phyloP scores from a whole-genome alignment of 768 basidiomycete species.

The Xerocomus potaroensis region DNA sequence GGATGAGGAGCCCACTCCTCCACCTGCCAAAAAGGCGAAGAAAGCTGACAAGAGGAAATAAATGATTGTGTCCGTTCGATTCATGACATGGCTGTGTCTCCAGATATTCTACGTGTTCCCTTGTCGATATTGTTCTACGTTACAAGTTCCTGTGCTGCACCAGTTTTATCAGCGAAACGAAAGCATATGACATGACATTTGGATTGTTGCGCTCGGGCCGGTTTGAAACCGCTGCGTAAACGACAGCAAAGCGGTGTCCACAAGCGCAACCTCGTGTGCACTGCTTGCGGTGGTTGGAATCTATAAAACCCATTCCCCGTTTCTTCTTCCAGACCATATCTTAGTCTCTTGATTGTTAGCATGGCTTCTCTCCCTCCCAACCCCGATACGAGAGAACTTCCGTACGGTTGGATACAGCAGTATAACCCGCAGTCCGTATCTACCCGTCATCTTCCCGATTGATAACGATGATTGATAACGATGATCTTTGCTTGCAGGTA shows the following conservation, averaged over 20 bases:
- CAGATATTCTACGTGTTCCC: slow-evolving; percentile 23
- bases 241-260: slow-evolving; percentile 32
- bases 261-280: slow-evolving; percentile 18
- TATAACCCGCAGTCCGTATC: slow-evolving; percentile 60
- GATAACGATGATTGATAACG: slow-evolving; percentile 27
- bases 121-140: slow-evolving; percentile 28
- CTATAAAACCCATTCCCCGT: slow-evolving; percentile 22
- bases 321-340: slow-evolving; percentile 21
- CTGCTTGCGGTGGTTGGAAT: slow-evolving; percentile 10
- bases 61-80: slow-evolving; percentile 8
- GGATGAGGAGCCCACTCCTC: slow-evolving; percentile 26
- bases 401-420: slow-evolving; percentile 64
- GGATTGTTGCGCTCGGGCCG: slow-evolving; percentile 13
- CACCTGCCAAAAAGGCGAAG: slow-evolving; percentile 28
- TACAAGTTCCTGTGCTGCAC: slow-evolving; percentile 8
- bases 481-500: slow-evolving; percentile 47
- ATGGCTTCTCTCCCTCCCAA: slow-evolving; percentile 45
- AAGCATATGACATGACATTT: neutral
- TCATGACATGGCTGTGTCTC: slow-evolving; percentile 8
- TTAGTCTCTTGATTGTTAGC: slow-evolving; percentile 14
- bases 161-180: too few relatives aligned
- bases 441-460: slow-evolving; percentile 12
- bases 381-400: slow-evolving; percentile 59
- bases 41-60: slow-evolving; percentile 27
- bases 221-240: slow-evolving; percentile 20